Base-by-base conservation (phyloP, 257 asterid species). In the Fraxinus excelsior region DNA sequence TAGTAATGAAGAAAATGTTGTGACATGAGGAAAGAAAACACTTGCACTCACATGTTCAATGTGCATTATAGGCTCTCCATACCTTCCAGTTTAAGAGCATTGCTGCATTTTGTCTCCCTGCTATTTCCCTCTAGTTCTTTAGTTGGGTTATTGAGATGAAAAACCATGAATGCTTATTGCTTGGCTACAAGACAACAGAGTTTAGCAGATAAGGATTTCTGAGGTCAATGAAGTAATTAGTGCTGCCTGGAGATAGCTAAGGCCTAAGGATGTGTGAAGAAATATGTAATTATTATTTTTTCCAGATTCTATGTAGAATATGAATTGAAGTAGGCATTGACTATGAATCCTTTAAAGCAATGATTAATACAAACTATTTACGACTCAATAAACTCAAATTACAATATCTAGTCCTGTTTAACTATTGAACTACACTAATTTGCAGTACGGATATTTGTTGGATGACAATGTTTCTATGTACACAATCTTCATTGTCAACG, bases 111-210 rank as follows among this genome's bases (percentile, higher is more conserved):
- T 73, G 10, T 37, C 60, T 18, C 42, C 38, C 32, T 71, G 69
- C 69, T 71, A 44, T 72, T 71, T 70, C 71, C 49, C 77, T 75
- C 56, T 25, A 32, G 40, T 10, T 38, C 64, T 65, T 67, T 71
- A 31, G 34, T 71, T 32, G 23, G 18, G 75, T 12, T 44, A 51
- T 68, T 74, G 35, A 53, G 70, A 51, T 35, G 31, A 70, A 23
- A 23, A 25, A 68, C 65, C 28, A n/a, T 21, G 26, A 68, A 56
- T 65, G 76, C 67, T 76, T 69, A 49, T 60, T 49, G 31, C 53
- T 56, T 32, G 16, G 69, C 76, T 32, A 14, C 31, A 21, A 62
- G 44, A 77, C 49, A 31, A 23, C 66, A 26, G 56, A 53, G 51
- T 26, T 21, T 11, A 37, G 28, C 12, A 58, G 66, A 58, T 58